phyloP scores from a whole-genome alignment of 768 basidiomycete species.

The Collybia sp. region DNA sequence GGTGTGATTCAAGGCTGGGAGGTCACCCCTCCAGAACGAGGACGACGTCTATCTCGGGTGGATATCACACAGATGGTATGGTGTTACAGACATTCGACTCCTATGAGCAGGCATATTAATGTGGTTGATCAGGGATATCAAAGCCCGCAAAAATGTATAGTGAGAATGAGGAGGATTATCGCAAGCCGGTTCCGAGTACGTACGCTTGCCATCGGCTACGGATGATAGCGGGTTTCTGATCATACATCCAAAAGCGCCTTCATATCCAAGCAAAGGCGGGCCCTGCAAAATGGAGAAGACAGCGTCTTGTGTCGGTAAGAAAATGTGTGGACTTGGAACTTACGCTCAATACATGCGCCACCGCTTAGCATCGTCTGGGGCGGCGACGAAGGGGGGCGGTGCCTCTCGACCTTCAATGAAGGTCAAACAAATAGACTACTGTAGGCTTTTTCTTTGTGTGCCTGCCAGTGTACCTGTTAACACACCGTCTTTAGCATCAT shows the following conservation, averaged over 20 bases:
- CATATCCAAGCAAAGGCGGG: conserved; percentile 6
- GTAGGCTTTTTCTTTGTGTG: conserved; percentile 6
- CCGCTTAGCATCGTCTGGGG: conserved; percentile 6
- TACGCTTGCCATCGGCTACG: not conserved
- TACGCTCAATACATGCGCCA: conserved; percentile 5
- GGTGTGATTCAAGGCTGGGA: not conserved
- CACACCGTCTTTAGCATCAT: not conserved
- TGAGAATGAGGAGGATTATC: conserved; percentile 1
- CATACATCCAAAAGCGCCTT: conserved; percentile 2
- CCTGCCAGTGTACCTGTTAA: too few relatives aligned
- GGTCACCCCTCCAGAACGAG: conserved; percentile 2
- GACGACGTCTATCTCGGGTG: conserved; percentile 5
- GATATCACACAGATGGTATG: not conserved
- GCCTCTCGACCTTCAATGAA: conserved; percentile 7
- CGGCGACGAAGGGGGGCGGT: conserved; percentile 11
- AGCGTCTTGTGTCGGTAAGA: conserved; percentile 5
- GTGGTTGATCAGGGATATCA: conserved; percentile 3
- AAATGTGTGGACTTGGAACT: conserved; percentile 1
- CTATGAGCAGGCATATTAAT: not conserved
- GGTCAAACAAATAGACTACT: conserved; percentile 12
- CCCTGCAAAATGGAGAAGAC: conserved; percentile 6
- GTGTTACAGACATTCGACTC: not conserved
- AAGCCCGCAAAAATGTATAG: conserved; percentile 7
- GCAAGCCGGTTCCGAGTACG: conserved; percentile 10
- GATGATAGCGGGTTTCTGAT: not conserved